Evolutionary conservation across 306 rosid genomes (phyloP).

Genomic region (Cucumis melo): DNA sequence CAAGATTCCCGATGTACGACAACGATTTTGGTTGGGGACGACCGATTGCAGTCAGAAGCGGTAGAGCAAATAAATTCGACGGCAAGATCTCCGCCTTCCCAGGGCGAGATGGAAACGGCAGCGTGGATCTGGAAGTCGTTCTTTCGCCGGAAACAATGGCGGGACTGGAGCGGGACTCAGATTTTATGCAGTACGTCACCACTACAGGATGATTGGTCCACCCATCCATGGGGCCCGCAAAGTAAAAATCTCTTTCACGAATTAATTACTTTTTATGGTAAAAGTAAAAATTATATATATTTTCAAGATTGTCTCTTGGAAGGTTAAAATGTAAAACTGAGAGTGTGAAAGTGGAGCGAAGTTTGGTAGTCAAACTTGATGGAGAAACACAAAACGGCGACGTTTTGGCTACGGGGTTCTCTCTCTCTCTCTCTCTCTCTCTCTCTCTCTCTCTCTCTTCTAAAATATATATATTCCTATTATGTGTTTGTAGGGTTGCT

Average conservation of each 20-base stretch:
- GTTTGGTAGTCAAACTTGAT: not conserved
- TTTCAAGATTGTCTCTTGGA: not conserved
- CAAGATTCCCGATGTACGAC: constrained; percentile 15
- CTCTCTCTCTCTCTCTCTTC: too few relatives aligned
- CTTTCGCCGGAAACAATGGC: constrained; percentile 13
- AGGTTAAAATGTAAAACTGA: not conserved
- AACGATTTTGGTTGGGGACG: constrained; percentile 17
- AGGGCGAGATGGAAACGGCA: constrained; percentile 9
- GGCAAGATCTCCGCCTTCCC: constrained; percentile 18
- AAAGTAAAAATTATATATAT: not conserved
- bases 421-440: too few relatives aligned
- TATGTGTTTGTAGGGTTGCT: not conserved
- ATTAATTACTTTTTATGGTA: not conserved
- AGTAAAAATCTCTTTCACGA: not conserved
- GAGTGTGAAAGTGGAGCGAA: not conserved
- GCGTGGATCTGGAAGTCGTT: constrained; percentile 13
- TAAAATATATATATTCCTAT: not conserved
- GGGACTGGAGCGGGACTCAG: constrained; percentile 8
- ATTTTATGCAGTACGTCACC: constrained; percentile 11
- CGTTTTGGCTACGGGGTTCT: not conserved
- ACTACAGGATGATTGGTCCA: not conserved
- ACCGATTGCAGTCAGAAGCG: constrained; percentile 10
- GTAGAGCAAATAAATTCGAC: constrained; percentile 15
- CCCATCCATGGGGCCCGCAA: not conserved
- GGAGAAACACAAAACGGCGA: not conserved